A percentile compares a stretch with the other conserved stretches of the same genome.
These are phyloP conservation scores for Jatropha curcas DNA, from an alignment of 345 rosid species.

Conservation along the genomic window DNA sequence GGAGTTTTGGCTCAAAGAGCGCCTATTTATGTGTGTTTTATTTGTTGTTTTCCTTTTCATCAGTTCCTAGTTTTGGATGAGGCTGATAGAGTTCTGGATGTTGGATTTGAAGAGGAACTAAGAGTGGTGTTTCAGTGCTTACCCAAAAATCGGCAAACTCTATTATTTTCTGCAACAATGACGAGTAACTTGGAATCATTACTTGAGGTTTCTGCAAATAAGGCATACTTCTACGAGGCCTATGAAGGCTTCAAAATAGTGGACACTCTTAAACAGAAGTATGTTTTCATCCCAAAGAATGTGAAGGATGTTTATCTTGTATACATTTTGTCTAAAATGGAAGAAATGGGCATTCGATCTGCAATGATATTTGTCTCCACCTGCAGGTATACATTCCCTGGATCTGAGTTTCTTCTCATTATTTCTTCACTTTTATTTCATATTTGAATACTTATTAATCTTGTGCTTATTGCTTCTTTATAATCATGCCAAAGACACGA, in stretches of 20 bases:
- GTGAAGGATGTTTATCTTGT: constrained; percentile 86
- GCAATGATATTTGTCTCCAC: constrained; percentile 94
- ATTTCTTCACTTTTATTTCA: neutral
- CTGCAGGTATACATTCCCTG: constrained; percentile 61
- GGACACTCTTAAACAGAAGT: constrained; percentile 85
- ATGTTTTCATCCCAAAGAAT: constrained; percentile 62
- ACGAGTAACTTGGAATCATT: constrained; percentile 66
- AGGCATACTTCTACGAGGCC: constrained; percentile 90
- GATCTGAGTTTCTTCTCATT: neutral
- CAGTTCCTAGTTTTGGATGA: constrained; percentile 92
- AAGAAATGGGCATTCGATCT: constrained; percentile 80
- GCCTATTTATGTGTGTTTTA: neutral
- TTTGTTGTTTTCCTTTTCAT: constrained; percentile 13
- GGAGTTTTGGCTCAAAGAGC: neutral
- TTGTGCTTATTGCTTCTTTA: neutral
- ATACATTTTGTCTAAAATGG: constrained; percentile 74
- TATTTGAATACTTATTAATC: no score
- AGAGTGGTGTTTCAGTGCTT: constrained; percentile 63
- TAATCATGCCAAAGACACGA: neutral
- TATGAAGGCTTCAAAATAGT: constrained; percentile 91
- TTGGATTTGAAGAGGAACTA: constrained; percentile 89
- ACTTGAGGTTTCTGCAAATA: constrained; percentile 79
- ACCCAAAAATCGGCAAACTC: constrained; percentile 76
- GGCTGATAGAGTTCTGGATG: constrained; percentile 96
- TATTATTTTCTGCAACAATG: constrained; percentile 96